Conservation (phyloP, 495 filamentous ascomycete genomes). For the Trichoderma reesei region DNA sequence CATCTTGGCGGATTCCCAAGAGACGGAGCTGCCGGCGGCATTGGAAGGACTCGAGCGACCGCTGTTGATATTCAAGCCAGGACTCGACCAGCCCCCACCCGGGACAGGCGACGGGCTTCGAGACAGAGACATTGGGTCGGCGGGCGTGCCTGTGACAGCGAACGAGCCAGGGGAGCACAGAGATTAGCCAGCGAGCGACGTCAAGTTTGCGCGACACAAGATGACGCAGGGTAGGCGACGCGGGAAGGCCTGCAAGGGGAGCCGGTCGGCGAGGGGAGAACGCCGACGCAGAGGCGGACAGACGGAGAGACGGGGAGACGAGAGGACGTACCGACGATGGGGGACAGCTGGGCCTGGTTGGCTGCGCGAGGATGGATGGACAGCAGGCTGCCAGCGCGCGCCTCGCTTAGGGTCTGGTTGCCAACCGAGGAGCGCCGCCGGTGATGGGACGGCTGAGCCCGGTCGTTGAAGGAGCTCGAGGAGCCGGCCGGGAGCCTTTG, state of each 20-base stretch:
- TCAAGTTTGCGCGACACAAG: constrained; percentile 7
- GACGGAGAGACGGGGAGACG: neutral
- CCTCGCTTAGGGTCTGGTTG: constrained; percentile 6
- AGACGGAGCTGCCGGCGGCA: constrained; percentile 48
- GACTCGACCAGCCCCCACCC: constrained; percentile 80
- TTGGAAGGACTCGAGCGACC: constrained; percentile 56
- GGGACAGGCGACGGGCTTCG: constrained; percentile 73
- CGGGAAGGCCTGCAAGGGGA: constrained; percentile 9
- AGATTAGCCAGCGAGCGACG: constrained; percentile 12
- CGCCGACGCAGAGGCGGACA: no score
- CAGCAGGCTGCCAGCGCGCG: constrained; percentile 7
- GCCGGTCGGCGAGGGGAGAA: constrained; percentile 3
- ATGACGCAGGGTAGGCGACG: neutral
- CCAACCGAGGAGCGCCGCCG: constrained; percentile 29
- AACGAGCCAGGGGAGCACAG: neutral
- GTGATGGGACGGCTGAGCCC: constrained; percentile 29
- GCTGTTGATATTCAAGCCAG: constrained; percentile 61
- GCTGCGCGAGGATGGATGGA: constrained; percentile 20
- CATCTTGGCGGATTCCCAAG: constrained; percentile 77
- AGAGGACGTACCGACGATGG: constrained; percentile 31
- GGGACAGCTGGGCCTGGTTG: constrained; percentile 29
- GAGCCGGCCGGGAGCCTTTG: constrained; percentile 27
- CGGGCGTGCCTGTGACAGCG: constrained; percentile 32
- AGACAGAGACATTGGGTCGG: constrained; percentile 63
- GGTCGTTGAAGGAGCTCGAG: constrained; percentile 35